phyloP scores from a whole-genome alignment of 2,329 filamentous ascomycete genomes.

The Metarhizium album region DNA sequence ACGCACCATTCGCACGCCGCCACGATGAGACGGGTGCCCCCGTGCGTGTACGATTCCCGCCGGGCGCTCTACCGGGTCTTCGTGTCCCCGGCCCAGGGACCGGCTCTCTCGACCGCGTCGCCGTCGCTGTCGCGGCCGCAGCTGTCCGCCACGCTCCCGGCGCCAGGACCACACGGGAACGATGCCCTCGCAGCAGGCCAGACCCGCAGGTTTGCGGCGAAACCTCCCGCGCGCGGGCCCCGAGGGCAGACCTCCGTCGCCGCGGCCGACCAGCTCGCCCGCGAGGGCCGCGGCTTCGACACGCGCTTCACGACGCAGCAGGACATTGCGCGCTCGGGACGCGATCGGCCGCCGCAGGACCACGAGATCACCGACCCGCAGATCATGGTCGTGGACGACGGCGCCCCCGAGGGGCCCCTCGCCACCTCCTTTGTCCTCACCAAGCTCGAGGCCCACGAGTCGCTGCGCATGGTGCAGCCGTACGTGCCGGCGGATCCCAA shows the following conservation, averaged over 20 bases:
- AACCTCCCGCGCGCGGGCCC: neutral
- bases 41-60: conserved; percentile 33
- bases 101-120: neutral
- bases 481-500: conserved; percentile 22
- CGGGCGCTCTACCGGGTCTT: conserved; percentile 37
- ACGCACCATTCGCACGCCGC: neutral
- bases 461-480: conserved; percentile 31
- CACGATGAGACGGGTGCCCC: conserved; percentile 26
- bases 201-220: neutral
- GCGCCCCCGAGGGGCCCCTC: conserved; percentile 28
- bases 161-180: neutral
- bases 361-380: conserved; percentile 31
- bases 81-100: conserved; percentile 16
- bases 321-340: conserved; percentile 22
- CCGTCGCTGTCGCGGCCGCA: neutral
- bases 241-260: conserved; percentile 1
- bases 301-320: conserved; percentile 24
- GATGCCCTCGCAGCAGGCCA: neutral
- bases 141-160: neutral
- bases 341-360: conserved; percentile 31
- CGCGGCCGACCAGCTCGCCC: conserved; percentile 5
- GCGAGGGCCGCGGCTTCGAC: conserved; percentile 18
- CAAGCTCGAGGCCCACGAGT: conserved; percentile 23
- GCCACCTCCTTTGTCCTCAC: conserved; percentile 29
- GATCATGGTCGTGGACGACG: conserved; percentile 31